Base-by-base conservation (phyloP, 768 basidiomycete species). In the Brasilioporus rufonigricans region DNA sequence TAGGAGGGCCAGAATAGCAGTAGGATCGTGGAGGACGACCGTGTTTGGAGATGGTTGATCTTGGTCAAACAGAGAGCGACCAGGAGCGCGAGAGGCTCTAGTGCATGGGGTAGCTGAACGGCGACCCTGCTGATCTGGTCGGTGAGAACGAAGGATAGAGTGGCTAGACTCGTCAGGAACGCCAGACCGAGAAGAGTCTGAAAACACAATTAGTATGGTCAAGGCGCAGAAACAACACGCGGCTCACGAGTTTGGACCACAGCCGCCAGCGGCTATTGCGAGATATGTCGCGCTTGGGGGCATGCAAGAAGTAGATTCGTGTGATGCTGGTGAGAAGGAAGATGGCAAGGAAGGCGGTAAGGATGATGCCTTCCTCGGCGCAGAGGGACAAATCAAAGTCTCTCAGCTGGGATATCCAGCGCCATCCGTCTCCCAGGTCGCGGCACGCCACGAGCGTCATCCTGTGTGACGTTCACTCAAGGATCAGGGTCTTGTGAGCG, bases 1-100 rank as follows among this genome's bases (percentile, higher is more conserved):
- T 91, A 90, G 10, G 79, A 48, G 0, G 92, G 91, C 88, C 91
- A 96, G 71, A 91, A 95, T 45, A 95, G 67, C 11, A 97, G 80
- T 35, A 93, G 71, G 13, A 84, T 65, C 1, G 88, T 77, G 0
- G 91, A 91, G 0, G 93, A 87, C 10, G 80, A 77, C 18, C 84
- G 80, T 1, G 85, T 80, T 16, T 84, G 82, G 35, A 81, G 80
- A 67, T 94, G 91, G 58, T 90, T 92, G 53, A 79, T 70, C 59
- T 79, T 80, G 2, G 86, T 85, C 41, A 92, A 71, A 23, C 74
- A 56, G 3, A 80, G 64, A 18, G 82, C 72, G 13, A 78, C 59
- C 21, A 80, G 44, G 5, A 89, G 65, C 0, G 83, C 77, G 1
- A 84, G 47, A 1, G 83, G 76, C 61, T 90, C 84, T 4, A 92